Evolutionary conservation across 768 basidiomycete species (phyloP).

Genomic region (Megacollybia marginata): DNA sequence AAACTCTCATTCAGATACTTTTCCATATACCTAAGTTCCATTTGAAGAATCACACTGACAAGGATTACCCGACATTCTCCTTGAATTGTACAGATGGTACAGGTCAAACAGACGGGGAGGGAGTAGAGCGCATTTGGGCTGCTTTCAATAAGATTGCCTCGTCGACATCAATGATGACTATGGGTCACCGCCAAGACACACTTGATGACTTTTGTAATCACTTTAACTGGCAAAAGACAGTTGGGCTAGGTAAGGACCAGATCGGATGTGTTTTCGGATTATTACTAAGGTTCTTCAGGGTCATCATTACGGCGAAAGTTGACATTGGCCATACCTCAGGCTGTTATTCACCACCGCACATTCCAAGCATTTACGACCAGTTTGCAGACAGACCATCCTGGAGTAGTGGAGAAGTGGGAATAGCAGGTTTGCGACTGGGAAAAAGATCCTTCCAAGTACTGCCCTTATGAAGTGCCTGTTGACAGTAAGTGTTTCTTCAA

Average conservation of each 20-base stretch:
- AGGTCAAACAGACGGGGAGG: constrained; percentile 27
- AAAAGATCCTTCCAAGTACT: background rate
- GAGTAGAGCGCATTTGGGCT: constrained; percentile 25
- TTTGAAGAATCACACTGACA: constrained; percentile 9
- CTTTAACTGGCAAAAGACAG: constrained; percentile 16
- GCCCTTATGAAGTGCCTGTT: background rate
- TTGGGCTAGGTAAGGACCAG: constrained; percentile 5
- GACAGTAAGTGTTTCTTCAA: background rate
- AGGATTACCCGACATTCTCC: constrained; percentile 16
- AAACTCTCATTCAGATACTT: background rate
- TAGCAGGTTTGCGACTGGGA: background rate
- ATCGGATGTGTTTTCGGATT: too few relatives aligned
- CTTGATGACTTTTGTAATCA: constrained; percentile 17
- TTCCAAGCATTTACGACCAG: background rate
- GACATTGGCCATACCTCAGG: background rate
- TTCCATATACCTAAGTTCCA: constrained; percentile 18
- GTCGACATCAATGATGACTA: constrained; percentile 2
- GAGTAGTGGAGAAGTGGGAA: background rate
- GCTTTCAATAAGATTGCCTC: constrained; percentile 10
- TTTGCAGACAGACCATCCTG: background rate
- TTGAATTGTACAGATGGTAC: constrained; percentile 20
- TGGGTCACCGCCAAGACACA: constrained; percentile 13
- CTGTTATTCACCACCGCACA: background rate
- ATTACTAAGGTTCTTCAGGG: too few relatives aligned
- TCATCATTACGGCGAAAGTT: background rate